Evolutionary conservation across 2,329 filamentous ascomycete species (phyloP).

Genomic region (Cladosporium sp.): DNA sequence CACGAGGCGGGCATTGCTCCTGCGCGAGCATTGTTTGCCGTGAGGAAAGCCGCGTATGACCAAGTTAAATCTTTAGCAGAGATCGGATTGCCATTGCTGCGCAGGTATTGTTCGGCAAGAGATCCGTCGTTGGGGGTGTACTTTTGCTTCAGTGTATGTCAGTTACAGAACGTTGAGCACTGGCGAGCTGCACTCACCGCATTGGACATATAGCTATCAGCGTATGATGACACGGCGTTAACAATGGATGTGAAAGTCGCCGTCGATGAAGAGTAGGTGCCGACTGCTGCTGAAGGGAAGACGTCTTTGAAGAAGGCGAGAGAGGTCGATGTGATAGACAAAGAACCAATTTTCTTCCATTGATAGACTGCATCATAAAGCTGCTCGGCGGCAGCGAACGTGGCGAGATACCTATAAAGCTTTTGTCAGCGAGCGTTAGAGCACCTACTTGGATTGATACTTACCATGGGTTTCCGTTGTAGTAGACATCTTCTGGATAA

Average conservation of each 20-base stretch:
- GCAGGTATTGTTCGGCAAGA: constrained; percentile 63
- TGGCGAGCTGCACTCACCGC: constrained; percentile 14
- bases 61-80: constrained; percentile 66
- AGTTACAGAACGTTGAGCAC: not conserved
- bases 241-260: constrained; percentile 43
- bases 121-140: constrained; percentile 58
- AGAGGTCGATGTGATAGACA: constrained; percentile 61
- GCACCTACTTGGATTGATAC: no score
- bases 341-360: constrained; percentile 59
- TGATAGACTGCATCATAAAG: constrained; percentile 71
- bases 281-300: constrained; percentile 52
- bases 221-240: constrained; percentile 58
- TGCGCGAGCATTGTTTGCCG: constrained; percentile 54
- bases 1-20: constrained; percentile 54
- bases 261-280: constrained; percentile 56
- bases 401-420: constrained; percentile 54
- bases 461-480: constrained; percentile 71
- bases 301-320: constrained; percentile 68
- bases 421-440: no score
- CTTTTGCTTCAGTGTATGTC: constrained; percentile 20
- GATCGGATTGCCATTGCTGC: constrained; percentile 44
- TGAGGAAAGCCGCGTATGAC: constrained; percentile 68
- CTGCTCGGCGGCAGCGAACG: constrained; percentile 72
- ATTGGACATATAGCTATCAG: constrained; percentile 49
- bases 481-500: constrained; percentile 59